Conservation (phyloP, 768 basidiomycete genomes). For the Clathrus columnatus region DNA sequence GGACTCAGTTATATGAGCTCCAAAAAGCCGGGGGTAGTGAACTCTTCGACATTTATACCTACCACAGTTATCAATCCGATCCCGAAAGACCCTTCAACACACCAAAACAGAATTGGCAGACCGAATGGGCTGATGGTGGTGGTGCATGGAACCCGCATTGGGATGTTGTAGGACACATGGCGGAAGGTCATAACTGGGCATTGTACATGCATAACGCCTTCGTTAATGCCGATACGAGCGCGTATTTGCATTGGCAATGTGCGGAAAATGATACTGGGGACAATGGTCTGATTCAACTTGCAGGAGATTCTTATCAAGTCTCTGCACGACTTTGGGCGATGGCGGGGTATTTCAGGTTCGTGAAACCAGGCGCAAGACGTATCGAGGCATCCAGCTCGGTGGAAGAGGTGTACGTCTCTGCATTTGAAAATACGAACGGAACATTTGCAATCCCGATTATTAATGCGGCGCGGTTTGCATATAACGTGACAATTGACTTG, state of each 20-base stretch:
- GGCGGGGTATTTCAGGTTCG: conserved; percentile 10
- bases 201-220: conserved; percentile 3
- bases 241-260: conserved; percentile 12
- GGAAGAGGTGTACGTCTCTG: not conserved
- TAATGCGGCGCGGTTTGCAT: not conserved
- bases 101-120: conserved; percentile 8
- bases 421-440: conserved; percentile 11
- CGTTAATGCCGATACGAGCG: conserved; percentile 4
- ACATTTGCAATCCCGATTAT: not conserved
- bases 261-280: conserved; percentile 4
- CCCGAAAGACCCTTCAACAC: conserved; percentile 6
- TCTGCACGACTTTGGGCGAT: conserved; percentile 11
- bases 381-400: conserved; percentile 1
- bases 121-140: conserved; percentile 9
- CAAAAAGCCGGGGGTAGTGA: conserved; percentile 4
- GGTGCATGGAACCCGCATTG: conserved; percentile 2
- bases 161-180: not conserved
- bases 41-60: conserved; percentile 7
- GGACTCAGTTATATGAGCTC: conserved; percentile 5
- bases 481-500: not conserved
- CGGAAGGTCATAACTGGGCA: conserved; percentile 5
- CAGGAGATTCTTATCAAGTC: not conserved
- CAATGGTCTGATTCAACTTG: not conserved
- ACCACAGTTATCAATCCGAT: conserved; percentile 7
- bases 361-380: conserved; percentile 10